Percentiles rank a stretch among this genome's conserved stretches.
Conservation (phyloP, 441 rosid genomes). For the Adansonia grandidieri region DNA sequence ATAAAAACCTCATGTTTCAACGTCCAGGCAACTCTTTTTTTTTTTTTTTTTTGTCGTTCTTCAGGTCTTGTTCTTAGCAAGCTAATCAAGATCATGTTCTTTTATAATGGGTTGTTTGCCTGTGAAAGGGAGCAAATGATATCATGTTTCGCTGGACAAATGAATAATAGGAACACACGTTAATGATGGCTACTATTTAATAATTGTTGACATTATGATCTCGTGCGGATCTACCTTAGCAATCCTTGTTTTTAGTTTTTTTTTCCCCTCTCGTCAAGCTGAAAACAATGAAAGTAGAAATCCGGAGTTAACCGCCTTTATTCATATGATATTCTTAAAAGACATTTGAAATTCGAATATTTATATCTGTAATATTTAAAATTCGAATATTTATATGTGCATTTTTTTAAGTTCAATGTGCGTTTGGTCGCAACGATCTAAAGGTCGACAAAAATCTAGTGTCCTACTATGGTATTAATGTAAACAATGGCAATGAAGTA, state of each 20-base stretch:
- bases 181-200: neutral
- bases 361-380: too few species aligned
- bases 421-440: too few species aligned
- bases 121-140: neutral
- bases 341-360: too few species aligned
- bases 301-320: too few species aligned
- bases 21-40: neutral
- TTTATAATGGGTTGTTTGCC: neutral
- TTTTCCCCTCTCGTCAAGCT: neutral
- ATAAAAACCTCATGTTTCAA: neutral
- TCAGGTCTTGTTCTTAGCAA: neutral
- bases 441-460: too few species aligned
- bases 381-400: too few species aligned
- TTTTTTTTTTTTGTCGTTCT: too few species aligned
- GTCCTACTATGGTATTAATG: too few species aligned
- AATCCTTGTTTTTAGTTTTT: neutral
- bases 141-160: neutral
- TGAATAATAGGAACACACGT: neutral
- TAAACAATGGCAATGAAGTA: too few species aligned
- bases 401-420: too few species aligned
- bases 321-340: too few species aligned
- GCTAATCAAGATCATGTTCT: neutral
- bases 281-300: too few species aligned
- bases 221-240: neutral
- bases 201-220: neutral